These are phyloP conservation scores for Ascoidea rubescens DNA, from an alignment of 805 yeast species.

Conservation along the genomic window DNA sequence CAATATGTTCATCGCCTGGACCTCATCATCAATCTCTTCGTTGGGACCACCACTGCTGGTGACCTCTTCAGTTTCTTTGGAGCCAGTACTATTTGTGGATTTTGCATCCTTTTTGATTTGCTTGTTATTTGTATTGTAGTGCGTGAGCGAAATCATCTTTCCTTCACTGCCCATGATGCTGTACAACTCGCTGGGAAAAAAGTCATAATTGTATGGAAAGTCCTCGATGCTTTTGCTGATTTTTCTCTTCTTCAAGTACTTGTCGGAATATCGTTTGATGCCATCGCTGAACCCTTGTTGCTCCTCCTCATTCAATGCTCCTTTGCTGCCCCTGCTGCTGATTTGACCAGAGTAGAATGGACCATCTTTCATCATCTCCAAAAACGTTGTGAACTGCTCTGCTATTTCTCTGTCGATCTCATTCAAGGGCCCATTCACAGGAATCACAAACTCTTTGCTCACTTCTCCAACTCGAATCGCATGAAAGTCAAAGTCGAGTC, in stretches of 20 bases:
- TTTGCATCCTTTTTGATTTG: not conserved
- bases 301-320: constrained; percentile 21
- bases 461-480: not conserved
- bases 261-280: constrained; percentile 70
- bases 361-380: constrained; percentile 43
- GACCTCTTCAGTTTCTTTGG: constrained; percentile 24
- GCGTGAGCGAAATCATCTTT: constrained; percentile 26
- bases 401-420: constrained; percentile 37
- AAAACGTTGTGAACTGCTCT: constrained; percentile 39
- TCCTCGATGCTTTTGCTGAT: constrained; percentile 52
- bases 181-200: constrained; percentile 71
- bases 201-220: constrained; percentile 56
- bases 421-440: constrained; percentile 48
- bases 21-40: not conserved
- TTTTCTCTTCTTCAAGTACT: constrained; percentile 55
- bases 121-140: too few relatives aligned
- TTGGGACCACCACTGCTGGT: constrained; percentile 3
- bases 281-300: constrained; percentile 44
- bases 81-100: constrained; percentile 17
- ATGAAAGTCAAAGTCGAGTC: not conserved
- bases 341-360: constrained; percentile 50
- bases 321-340: constrained; percentile 12
- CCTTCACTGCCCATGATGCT: constrained; percentile 54
- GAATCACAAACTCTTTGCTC: constrained; percentile 21
- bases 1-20: not conserved